Evolutionary conservation across 2,329 filamentous ascomycete species (phyloP), one percentile per base, ranked within the genome.

Genomic region (Fusarium xylarioides): DNA sequence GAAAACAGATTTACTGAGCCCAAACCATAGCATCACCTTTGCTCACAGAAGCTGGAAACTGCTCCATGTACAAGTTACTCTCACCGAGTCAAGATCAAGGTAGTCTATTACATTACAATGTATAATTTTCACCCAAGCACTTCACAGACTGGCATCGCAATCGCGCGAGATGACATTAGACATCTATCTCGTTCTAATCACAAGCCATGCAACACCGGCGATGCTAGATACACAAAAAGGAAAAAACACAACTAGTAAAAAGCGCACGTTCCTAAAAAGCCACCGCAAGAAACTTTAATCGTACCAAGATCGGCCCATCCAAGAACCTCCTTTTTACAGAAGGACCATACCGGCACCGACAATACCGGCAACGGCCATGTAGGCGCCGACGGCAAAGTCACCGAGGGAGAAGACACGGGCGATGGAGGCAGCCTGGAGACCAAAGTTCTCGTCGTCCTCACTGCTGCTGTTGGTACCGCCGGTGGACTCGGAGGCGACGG

Each of bases 311-410:
- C 55, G 40, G 50, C 57, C 63, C 57, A 59, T 54, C 52, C 43
- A 59, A 63, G n/a, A 53, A n/a, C 37, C 56, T 46, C 56, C 23
- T 38, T 55, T 74, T 85, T 88, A 90, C 81, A 90, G 78, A 68
- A 85, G 79, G 65, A 90, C 78, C 86, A 90, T 88, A 66, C 81
- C 83, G 43, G 85, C 87, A 76, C 88, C 88, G 19, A 84, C 84
- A 55, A 81, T 83, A 79, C 86, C 83, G 40, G 88, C 87, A n/a
- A 86, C 84, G 28, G 86, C 75, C 66, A 86, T 80, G 80, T 89
- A 89, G 68, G 86, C 76, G 58, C 86, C 86, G 52, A 89, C 75
- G 49, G 83, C 85, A 65, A 86, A 76, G 72, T 85, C 84, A 55
- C 86, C 87, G 44, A 88, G 58, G 55, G 82, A 80, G 75, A 88